Evolutionary conservation across 805 yeast species (phyloP), one percentile per base, ranked within the genome.

Genomic region (Dipodascus albidus): DNA sequence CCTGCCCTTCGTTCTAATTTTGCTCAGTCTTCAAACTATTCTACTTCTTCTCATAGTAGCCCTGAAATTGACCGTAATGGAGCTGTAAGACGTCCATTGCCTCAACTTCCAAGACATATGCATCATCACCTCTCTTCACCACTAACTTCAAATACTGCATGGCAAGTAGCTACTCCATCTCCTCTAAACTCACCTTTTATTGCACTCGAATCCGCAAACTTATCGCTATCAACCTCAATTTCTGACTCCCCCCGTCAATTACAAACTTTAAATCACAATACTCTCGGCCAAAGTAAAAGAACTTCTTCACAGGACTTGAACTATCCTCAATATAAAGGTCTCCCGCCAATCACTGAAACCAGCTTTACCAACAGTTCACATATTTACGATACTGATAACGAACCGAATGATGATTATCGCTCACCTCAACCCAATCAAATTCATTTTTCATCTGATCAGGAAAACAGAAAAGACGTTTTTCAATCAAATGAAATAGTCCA

Each of bases 51-150:
- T 6, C 17, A n/a, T 11, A 38, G 20, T 38, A 38, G 44, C 20
- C 44, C 44, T 4, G 44, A 38, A 6, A 8, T 38, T 19, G 20
- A 38, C n/a, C 17, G 44, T 6, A 38, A 38, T 38, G 44, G 44
- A 14, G n/a, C 21, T 15, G 15, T 27, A 33, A 48, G 54, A n/a
- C 50, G 62, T 17, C 62, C 62, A 2, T 53, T 60, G 22, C 62
- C 62, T 31, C 57, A 49, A 35, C 50, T 58, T 2, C 62, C 62
- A 3, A 55, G 49, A n/a, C 41, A 38, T 19, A 38, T 38, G 17
- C 44, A 38, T 11, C 4, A 38, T 38, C 44, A 38, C 15, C 17
- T 38, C 3, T 14, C 44, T 11, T 38, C 44, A 11, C 44, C 44
- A 3, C 44, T 38, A 14, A 38, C 44, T n/a, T 38, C 44, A 6